Conservation (phyloP, 2,329 filamentous ascomycete genomes). For the Aciculosporium take region DNA sequence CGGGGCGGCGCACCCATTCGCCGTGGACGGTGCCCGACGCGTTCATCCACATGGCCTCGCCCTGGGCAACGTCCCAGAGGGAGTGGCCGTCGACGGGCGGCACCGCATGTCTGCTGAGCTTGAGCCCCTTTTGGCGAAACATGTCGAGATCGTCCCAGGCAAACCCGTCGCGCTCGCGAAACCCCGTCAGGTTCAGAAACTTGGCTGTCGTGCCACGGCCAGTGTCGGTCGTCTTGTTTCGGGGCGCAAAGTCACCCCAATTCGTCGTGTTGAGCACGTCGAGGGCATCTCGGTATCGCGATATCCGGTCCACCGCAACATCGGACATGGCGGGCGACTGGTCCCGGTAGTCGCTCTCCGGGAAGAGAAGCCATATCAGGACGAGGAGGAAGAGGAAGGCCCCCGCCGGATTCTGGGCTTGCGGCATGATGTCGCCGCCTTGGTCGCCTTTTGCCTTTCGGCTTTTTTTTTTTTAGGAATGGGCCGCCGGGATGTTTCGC, state of each 20-base stretch:
- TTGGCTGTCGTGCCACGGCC: constrained; percentile 13
- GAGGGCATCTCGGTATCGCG: constrained; percentile 37
- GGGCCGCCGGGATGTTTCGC: constrained; percentile 6
- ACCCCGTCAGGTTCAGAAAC: constrained; percentile 62
- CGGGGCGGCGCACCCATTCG: constrained; percentile 52
- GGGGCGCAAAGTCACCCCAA: constrained; percentile 47
- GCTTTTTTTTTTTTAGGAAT: too few species aligned
- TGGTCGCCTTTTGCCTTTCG: too few species aligned
- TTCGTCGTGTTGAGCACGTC: constrained; percentile 37
- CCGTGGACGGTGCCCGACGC: constrained; percentile 64
- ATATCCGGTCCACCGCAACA: constrained; percentile 29
- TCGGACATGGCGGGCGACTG: constrained; percentile 21
- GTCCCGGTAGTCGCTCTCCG: constrained; percentile 20
- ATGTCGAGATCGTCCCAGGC: constrained; percentile 59
- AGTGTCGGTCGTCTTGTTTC: constrained; percentile 13
- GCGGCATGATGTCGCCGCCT: constrained; percentile 31
- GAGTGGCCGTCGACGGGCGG: constrained; percentile 27
- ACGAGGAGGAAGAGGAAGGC: constrained; percentile 17
- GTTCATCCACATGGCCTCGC: constrained; percentile 54
- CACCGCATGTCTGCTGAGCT: constrained; percentile 42
- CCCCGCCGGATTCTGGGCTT: constrained; percentile 26
- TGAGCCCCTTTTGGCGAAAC: constrained; percentile 51
- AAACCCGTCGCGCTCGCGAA: constrained; percentile 58
- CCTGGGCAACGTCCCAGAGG: constrained; percentile 23
- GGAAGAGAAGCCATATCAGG: constrained; percentile 26